Percentiles rank a stretch among this genome's conserved stretches.
Evolutionary conservation across 2,329 filamentous ascomycete species (phyloP).

Genomic region (Ceratocystis albifundus): DNA sequence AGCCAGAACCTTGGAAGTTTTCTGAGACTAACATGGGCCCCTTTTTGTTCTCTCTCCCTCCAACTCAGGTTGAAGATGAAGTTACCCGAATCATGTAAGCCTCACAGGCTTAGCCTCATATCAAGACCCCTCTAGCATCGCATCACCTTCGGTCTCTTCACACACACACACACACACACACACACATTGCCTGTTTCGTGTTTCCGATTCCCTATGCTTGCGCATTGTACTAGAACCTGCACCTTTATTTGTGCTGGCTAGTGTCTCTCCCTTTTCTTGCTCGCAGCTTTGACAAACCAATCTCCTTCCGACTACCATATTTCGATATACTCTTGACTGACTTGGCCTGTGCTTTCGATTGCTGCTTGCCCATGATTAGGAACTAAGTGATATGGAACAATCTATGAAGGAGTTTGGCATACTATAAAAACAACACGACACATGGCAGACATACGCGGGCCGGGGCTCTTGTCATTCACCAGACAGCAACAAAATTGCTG

Average conservation of each 20-base stretch:
- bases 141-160: background rate
- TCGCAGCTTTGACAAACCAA: background rate
- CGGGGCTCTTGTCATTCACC: background rate
- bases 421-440: slow-evolving; percentile 28
- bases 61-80: slow-evolving; percentile 68
- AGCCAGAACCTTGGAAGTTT: slow-evolving; percentile 16
- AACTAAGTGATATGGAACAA: slow-evolving; percentile 29
- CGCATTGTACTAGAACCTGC: slow-evolving; percentile 5
- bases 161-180: too few species aligned
- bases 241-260: background rate
- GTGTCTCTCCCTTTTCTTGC: background rate
- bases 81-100: slow-evolving; percentile 78
- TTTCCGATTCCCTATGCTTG: background rate
- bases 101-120: slow-evolving; percentile 24
- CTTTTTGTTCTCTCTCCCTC: slow-evolving; percentile 6
- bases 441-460: background rate
- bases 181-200: background rate
- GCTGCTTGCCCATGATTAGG: slow-evolving; percentile 20
- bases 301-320: background rate
- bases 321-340: background rate
- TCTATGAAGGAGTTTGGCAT: slow-evolving; percentile 35
- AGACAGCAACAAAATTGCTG: background rate
- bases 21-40: slow-evolving; percentile 22
- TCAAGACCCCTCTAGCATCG: slow-evolving; percentile 1
- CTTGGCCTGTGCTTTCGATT: slow-evolving; percentile 9